Conservation (phyloP, 2,329 filamentous ascomycete genomes). For the Ustilaginoidea virens region DNA sequence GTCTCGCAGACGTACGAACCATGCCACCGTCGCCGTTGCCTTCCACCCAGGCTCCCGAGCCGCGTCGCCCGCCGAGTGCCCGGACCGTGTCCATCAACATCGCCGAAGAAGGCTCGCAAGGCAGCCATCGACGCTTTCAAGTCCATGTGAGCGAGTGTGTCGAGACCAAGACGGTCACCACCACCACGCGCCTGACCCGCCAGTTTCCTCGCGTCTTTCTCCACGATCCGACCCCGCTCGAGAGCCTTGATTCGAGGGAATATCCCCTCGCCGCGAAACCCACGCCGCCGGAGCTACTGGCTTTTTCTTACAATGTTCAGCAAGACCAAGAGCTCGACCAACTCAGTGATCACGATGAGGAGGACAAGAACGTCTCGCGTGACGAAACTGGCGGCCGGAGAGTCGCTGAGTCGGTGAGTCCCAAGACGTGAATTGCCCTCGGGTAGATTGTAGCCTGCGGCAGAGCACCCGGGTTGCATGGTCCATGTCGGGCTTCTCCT, state of each 20-base stretch:
- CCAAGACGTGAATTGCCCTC: neutral
- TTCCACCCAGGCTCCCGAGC: constrained; percentile 20
- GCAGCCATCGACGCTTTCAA: constrained; percentile 25
- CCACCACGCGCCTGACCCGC: constrained; percentile 77
- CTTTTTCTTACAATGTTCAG: constrained; percentile 57
- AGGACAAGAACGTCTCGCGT: constrained; percentile 3
- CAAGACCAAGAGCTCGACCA: constrained; percentile 11
- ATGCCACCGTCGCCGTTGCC: constrained; percentile 23
- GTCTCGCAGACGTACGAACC: constrained; percentile 7
- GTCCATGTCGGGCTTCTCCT: too few relatives aligned
- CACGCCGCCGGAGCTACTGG: constrained; percentile 64
- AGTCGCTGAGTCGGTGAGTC: neutral
- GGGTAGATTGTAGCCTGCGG: too few relatives aligned
- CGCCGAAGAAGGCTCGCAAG: constrained; percentile 25
- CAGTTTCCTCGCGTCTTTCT: constrained; percentile 76
- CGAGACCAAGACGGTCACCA: constrained; percentile 64
- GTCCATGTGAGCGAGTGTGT: constrained; percentile 49
- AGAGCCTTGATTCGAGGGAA: constrained; percentile 67
- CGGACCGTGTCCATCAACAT: constrained; percentile 32
- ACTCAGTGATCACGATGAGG: constrained; percentile 10
- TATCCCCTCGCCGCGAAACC: constrained; percentile 77
- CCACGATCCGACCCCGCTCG: constrained; percentile 53
- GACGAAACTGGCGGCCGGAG: too few relatives aligned
- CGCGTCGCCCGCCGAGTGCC: constrained; percentile 17
- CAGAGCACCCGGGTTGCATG: too few relatives aligned